Base-by-base conservation (phyloP, 805 yeast species). In the Kodamaea sagamina region DNA sequence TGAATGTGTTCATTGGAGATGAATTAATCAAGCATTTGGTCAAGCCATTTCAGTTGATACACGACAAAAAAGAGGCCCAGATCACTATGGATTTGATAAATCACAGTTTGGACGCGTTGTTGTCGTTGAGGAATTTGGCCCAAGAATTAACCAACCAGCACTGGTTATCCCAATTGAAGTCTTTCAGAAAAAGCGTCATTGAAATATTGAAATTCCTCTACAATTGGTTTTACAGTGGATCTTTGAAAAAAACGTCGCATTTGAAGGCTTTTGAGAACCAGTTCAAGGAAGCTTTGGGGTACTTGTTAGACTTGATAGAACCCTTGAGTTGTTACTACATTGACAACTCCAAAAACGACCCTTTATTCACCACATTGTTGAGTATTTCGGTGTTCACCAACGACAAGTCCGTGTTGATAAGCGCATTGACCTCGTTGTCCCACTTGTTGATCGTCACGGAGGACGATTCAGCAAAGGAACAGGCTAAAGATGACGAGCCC, bases 141-240 rank as follows among this genome's bases (percentile, higher is more conserved):
- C 95, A 92, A 58, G 96, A 89, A 59, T 76, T 86, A 9, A 84
- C 77, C 35, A 86, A 88, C 55, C 93, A 95, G 32, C 89, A 86
- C 58, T 72, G 83, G 56, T 66, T 93, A 48, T 85, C 92, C 1
- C 71, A 76, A 53, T 68, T 75, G 44, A 62, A 66, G 15, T 57
- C 62, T 13, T 72, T 86, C 34, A 75, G 77, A 46, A 66, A 64
- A 36, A 72, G 65, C 39, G 54, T 81, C 5, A 60, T 75, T 31
- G 69, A 62, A 22, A 69, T 76, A 9, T 67, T 86, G 46, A 67
- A 62, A 46, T 61, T 66, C 40, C 58, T 70, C 43, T 51, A 53
- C 28, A 51, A 51, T 35, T 68, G 72, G 72, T 58, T 65, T 51
- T 62, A 53, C 47, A 25, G 35, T n/a, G 54, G 53, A 15, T 15